Conservation (phyloP, 306 rosid species). For the Cicer cuneatum region DNA sequence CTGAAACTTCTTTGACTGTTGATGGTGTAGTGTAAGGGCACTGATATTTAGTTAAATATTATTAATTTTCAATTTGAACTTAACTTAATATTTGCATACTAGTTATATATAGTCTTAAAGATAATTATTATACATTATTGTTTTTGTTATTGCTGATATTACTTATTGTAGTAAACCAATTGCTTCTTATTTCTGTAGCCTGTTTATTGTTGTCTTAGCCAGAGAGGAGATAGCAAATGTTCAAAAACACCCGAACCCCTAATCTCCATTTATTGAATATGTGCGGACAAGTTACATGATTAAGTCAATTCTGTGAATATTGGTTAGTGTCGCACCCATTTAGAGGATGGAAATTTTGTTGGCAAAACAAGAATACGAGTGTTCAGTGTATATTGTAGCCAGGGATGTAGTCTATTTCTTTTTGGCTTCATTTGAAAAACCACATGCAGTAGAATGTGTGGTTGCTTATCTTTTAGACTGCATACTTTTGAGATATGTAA, state of each 20-base stretch:
- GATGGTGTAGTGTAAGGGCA: slow-evolving; percentile 96
- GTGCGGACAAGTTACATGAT: slow-evolving; percentile 26
- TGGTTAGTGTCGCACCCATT: slow-evolving; percentile 8
- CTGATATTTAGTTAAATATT: slow-evolving; percentile 41
- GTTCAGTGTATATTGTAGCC: slow-evolving; percentile 34
- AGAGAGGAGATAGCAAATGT: slow-evolving; percentile 18
- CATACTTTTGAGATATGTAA: slow-evolving; percentile 29
- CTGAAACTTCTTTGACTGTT: slow-evolving; percentile 98
- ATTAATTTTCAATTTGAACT: slow-evolving; percentile 24
- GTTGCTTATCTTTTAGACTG: slow-evolving; percentile 33
- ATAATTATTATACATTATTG: slow-evolving; percentile 18
- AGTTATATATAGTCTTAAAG: not conserved
- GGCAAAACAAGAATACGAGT: slow-evolving; percentile 26
- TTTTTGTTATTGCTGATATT: slow-evolving; percentile 30
- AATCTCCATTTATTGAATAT: slow-evolving; percentile 25
- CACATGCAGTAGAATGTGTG: slow-evolving; percentile 20
- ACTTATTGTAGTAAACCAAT: slow-evolving; percentile 16
- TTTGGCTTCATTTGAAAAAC: slow-evolving; percentile 30
- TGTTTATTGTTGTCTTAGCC: slow-evolving; percentile 30
- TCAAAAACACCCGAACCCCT: slow-evolving; percentile 12
- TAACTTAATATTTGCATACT: slow-evolving; percentile 23
- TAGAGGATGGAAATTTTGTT: slow-evolving; percentile 27
- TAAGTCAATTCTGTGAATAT: slow-evolving; percentile 34
- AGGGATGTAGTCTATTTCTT: slow-evolving; percentile 35
- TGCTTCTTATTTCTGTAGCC: slow-evolving; percentile 25